A percentile compares a stretch with the other conserved stretches of the same genome.
Conservation (phyloP, 768 basidiomycete species). For the Sutorius australiensis region DNA sequence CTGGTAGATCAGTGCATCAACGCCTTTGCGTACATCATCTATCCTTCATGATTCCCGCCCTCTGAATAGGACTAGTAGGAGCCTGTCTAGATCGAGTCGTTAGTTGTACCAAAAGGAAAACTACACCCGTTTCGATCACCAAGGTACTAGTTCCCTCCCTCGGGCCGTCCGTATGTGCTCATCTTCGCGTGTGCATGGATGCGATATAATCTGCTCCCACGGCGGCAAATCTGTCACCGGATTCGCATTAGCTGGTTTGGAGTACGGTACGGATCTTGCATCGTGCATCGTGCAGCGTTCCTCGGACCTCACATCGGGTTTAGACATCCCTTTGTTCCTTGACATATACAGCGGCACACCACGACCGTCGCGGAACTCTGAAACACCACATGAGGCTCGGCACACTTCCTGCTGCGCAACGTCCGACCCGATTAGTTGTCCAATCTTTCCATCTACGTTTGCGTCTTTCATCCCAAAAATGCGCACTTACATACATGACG, state of each 20-base stretch:
- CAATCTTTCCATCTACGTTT: neutral
- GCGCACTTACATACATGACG: neutral
- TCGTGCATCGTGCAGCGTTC: too few species aligned
- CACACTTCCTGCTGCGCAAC: too few species aligned
- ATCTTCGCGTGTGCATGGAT: too few species aligned
- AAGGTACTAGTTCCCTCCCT: neutral
- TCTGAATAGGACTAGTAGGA: neutral
- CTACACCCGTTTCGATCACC: neutral
- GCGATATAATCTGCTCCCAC: neutral
- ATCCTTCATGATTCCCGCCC: neutral
- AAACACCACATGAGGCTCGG: neutral
- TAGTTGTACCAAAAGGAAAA: neutral
- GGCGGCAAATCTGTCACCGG: too few species aligned
- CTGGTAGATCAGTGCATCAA: neutral
- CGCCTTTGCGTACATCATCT: too few species aligned
- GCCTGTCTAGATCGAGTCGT: neutral
- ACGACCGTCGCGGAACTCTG: neutral
- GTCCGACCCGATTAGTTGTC: neutral
- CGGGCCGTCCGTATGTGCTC: neutral
- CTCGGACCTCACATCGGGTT: neutral
- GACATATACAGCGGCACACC: neutral
- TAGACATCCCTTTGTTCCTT: neutral
- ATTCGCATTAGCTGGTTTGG: neutral
- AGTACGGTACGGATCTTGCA: neutral
- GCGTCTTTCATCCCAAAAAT: neutral